Conservation (phyloP, 768 basidiomycete species). For the Boletellus emodensis region DNA sequence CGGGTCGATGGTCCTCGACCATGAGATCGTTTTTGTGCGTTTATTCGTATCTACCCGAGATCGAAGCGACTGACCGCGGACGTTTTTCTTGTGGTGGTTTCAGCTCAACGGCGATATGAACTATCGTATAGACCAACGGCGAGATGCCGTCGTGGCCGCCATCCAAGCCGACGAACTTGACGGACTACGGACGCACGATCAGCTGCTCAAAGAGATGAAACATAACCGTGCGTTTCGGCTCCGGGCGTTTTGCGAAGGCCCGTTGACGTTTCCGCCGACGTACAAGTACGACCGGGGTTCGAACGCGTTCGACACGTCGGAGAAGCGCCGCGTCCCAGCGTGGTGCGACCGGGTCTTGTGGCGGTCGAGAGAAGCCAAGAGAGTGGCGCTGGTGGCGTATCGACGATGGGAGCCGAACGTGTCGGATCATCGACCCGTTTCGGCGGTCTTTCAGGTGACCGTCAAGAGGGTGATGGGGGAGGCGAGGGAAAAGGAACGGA, state of each 20-base stretch:
- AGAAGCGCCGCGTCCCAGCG: conserved; percentile 85
- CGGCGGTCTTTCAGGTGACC: conserved; percentile 68
- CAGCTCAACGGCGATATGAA: conserved; percentile 94
- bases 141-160: conserved; percentile 74
- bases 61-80: not conserved
- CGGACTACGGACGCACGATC: conserved; percentile 71
- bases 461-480: conserved; percentile 69
- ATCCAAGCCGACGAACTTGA: conserved; percentile 64
- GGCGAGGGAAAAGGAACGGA: conserved; percentile 52
- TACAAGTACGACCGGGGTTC: conserved; percentile 91
- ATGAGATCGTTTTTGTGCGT: conserved; percentile 84
- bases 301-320: conserved; percentile 79
- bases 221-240: conserved; percentile 85
- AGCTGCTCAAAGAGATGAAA: conserved; percentile 85
- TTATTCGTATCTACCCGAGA: not conserved
- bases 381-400: conserved; percentile 71
- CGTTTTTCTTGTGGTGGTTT: not conserved
- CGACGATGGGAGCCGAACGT: conserved; percentile 80
- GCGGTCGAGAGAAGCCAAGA: conserved; percentile 50
- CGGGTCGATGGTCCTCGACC: conserved; percentile 89
- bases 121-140: conserved; percentile 92
- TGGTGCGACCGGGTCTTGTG: conserved; percentile 97
- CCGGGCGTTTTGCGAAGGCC: conserved; percentile 77
- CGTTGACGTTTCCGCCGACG: conserved; percentile 80
- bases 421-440: conserved; percentile 88